These are phyloP conservation scores for Elaphomyces granulatus DNA, from an alignment of 495 filamentous ascomycete species.

Conservation along the genomic window DNA sequence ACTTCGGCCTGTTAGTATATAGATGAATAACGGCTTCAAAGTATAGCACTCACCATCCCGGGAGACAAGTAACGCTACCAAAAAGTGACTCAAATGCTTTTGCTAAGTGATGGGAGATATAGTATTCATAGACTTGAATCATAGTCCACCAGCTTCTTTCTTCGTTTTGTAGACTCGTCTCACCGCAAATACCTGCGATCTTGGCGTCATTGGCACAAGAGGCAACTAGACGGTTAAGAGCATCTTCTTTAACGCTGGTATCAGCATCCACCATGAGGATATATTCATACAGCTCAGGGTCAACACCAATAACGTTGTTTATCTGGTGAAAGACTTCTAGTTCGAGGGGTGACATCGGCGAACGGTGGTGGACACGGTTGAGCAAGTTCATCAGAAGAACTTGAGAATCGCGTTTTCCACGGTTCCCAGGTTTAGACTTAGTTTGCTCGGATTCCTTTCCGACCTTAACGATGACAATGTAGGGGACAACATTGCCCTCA, in stretches of 20 bases:
- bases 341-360: slow-evolving; percentile 88
- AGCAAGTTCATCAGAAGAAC: slow-evolving; percentile 75
- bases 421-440: slow-evolving; percentile 90
- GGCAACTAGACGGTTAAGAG: slow-evolving; percentile 81
- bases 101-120: slow-evolving; percentile 83
- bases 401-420: slow-evolving; percentile 96
- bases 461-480: slow-evolving; percentile 89
- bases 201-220: slow-evolving; percentile 88
- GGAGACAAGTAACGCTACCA: slow-evolving; percentile 91
- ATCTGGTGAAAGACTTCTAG: slow-evolving; percentile 98
- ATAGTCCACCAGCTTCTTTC: slow-evolving; percentile 95
- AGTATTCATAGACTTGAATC: slow-evolving; percentile 99
- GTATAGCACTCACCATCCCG: slow-evolving; percentile 66
- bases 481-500: slow-evolving; percentile 94
- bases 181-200: slow-evolving; percentile 94
- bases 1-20: slow-evolving; percentile 38
- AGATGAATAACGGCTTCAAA: not conserved
- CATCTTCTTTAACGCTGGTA: slow-evolving; percentile 87
- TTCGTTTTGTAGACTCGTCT: slow-evolving; percentile 93
- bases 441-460: slow-evolving; percentile 90
- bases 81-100: slow-evolving; percentile 96
- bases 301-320: slow-evolving; percentile 96
- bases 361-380: slow-evolving; percentile 89
- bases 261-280: slow-evolving; percentile 96
- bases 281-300: slow-evolving; percentile 95